phyloP scores from a whole-genome alignment of 176 grass and related monocot species.

The Canna indica region DNA sequence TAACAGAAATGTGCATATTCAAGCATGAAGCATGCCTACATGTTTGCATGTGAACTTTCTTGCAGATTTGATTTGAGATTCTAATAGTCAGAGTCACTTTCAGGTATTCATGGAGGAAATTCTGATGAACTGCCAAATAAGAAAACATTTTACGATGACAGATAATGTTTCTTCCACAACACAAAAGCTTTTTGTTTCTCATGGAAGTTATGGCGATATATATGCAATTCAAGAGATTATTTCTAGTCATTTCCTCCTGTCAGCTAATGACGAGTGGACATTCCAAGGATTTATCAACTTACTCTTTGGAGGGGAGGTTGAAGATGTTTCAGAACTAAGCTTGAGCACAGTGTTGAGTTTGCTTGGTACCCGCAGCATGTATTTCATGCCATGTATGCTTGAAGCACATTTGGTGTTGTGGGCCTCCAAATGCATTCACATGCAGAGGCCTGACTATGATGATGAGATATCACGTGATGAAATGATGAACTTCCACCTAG shows the following conservation, averaged over 20 bases:
- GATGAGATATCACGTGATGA: background rate
- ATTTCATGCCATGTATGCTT: background rate
- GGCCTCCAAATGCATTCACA: conserved; percentile 14
- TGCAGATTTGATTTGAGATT: conserved; percentile 2
- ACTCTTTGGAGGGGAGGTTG: conserved; percentile 1
- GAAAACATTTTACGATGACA: conserved; percentile 7
- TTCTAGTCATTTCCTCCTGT: conserved; percentile 18
- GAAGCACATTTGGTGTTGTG: conserved; percentile 10
- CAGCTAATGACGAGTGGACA: conserved; percentile 8
- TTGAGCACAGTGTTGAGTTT: background rate
- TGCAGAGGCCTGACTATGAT: conserved; percentile 4
- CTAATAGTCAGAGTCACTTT: background rate
- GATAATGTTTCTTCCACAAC: conserved; percentile 2
- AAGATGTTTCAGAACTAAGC: background rate
- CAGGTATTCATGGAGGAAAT: conserved; percentile 20
- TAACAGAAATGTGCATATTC: background rate
- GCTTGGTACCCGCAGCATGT: conserved; percentile 2
- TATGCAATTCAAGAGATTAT: conserved; percentile 11
- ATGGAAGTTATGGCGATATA: background rate
- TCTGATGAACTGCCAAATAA: conserved; percentile 10
- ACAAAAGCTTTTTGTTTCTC: conserved; percentile 8
- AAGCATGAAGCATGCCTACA: background rate
- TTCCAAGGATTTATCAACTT: conserved; percentile 8
- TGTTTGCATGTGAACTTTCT: background rate
- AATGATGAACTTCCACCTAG: background rate